Base-by-base conservation (phyloP, 2,329 filamentous ascomycete species). In the Penicillium paneum region DNA sequence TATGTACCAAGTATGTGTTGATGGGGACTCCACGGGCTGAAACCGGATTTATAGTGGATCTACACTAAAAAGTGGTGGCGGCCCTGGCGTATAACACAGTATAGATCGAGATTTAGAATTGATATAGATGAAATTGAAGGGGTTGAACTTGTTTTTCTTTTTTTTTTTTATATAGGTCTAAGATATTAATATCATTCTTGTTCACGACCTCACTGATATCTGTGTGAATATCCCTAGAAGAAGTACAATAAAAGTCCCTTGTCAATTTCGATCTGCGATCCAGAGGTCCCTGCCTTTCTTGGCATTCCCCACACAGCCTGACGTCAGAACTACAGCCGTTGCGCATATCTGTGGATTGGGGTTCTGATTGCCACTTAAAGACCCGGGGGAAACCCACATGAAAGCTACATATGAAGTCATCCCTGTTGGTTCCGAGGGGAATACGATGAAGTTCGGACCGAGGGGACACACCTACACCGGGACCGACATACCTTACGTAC, bases 31-130 rank as follows among this genome's bases (percentile, higher is more conserved):
- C 39, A 49, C 11, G 15, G 19, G 11, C 47, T 49, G 47, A 54
- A 54, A 54, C 52, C 46, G 39, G 52, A 54, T 54, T 54, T 50
- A 44, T 32, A 43, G 52, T 54, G 52, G 52, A 50, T 50, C 39
- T 35, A 29, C 40, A 51, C 13, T 19, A 15, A 5, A 34, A 5
- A 29, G 46, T 43, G 52, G 46, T 38, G 46, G 39, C 31, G 32
- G n/a, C 38, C 32, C 28, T 50, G 40, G 51, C 32, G 45, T 36
- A 32, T 17, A 26, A 17, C 19, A 13, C 24, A 38, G 21, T 26
- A 41, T 13, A 35, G 26, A 19, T 13, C 21, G 4, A 10, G 12
- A 7, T 13, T 26, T 24, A 11, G n/a, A 10, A 4, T n/a, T 11
- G 39, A 10, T 26, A 41, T 2, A 3, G 21, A 24, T 24, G 21